A percentile compares a stretch with the other conserved stretches of the same genome.
phyloP scores from a whole-genome alignment of 495 filamentous ascomycete species.

The Aspergillus bridgeri region DNA sequence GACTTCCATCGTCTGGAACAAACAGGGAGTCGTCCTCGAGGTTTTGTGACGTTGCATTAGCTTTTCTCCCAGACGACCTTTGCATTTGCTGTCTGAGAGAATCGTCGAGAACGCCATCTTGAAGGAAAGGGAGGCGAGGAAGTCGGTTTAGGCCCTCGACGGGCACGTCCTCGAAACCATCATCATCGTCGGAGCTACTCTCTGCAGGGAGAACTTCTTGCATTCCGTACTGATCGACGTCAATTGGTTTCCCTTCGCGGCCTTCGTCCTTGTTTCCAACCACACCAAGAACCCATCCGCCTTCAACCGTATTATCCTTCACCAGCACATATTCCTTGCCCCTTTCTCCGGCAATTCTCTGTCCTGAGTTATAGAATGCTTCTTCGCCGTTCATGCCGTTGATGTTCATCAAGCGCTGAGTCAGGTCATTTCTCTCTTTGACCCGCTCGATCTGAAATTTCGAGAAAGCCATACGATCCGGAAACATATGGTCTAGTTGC shows the following conservation, averaged over 20 bases:
- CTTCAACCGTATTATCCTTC: slow-evolving; percentile 89
- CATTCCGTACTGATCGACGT: slow-evolving; percentile 70
- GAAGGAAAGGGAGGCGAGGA: slow-evolving; percentile 57
- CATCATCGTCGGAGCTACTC: slow-evolving; percentile 56
- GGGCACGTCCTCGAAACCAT: slow-evolving; percentile 90
- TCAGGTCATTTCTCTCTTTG: slow-evolving; percentile 86
- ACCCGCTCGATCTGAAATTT: slow-evolving; percentile 95
- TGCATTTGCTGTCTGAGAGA: slow-evolving; percentile 38
- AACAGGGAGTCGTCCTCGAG: slow-evolving; percentile 62
- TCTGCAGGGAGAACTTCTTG: slow-evolving; percentile 48
- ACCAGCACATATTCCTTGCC: slow-evolving; percentile 93
- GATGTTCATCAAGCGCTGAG: slow-evolving; percentile 90
- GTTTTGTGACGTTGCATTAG: slow-evolving; percentile 17
- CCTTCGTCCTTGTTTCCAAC: slow-evolving; percentile 79
- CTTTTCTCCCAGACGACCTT: slow-evolving; percentile 29
- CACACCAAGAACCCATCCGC: slow-evolving; percentile 95
- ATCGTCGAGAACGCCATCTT: slow-evolving; percentile 36
- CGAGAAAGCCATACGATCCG: slow-evolving; percentile 95
- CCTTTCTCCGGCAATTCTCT: slow-evolving; percentile 82
- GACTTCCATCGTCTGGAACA: slow-evolving; percentile 48
- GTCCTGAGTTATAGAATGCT: slow-evolving; percentile 58
- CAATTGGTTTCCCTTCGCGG: slow-evolving; percentile 76
- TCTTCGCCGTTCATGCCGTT: slow-evolving; percentile 82
- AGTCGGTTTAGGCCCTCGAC: slow-evolving; percentile 90
- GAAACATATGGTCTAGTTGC: slow-evolving; percentile 93